These are phyloP conservation scores for Bombardia bombarda DNA, from an alignment of 495 filamentous ascomycete genomes.

Conservation along the genomic window DNA sequence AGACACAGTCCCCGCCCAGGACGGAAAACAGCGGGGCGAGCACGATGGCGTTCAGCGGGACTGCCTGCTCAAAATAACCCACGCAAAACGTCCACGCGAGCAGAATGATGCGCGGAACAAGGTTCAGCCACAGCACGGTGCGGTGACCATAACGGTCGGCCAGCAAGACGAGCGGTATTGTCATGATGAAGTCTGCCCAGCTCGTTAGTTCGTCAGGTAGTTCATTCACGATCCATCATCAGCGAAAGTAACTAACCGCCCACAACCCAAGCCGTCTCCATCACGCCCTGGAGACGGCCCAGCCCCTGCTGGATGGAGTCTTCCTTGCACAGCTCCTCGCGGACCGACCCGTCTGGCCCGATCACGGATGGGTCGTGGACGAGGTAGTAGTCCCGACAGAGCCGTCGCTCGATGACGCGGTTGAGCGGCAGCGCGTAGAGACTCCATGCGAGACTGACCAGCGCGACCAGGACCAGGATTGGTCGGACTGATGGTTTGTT, in stretches of 20 bases:
- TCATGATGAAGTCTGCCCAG: slow-evolving; percentile 35
- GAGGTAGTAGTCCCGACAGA: slow-evolving; percentile 39
- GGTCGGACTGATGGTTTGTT: no score
- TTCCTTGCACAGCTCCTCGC: slow-evolving; percentile 40
- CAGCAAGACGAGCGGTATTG: slow-evolving; percentile 34
- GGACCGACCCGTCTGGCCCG: slow-evolving; percentile 24
- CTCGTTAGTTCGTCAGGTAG: not conserved
- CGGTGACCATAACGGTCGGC: slow-evolving; percentile 30
- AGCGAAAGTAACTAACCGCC: slow-evolving; percentile 27
- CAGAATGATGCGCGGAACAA: slow-evolving; percentile 30
- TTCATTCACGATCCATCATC: no score
- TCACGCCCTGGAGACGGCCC: slow-evolving; percentile 34
- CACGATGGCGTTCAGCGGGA: slow-evolving; percentile 30
- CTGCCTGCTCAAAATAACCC: slow-evolving; percentile 28
- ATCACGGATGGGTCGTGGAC: slow-evolving; percentile 26
- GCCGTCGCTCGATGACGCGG: slow-evolving; percentile 37
- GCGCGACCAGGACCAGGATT: slow-evolving; percentile 29
- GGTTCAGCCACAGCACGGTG: slow-evolving; percentile 30
- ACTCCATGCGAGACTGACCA: slow-evolving; percentile 36
- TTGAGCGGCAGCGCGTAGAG: slow-evolving; percentile 40
- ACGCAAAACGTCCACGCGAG: slow-evolving; percentile 32
- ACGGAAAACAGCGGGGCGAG: slow-evolving; percentile 29
- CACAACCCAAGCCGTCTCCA: slow-evolving; percentile 37
- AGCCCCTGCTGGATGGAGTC: slow-evolving; percentile 35
- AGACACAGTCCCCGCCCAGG: slow-evolving; percentile 38